phyloP scores from a whole-genome alignment of 2,329 filamentous ascomycete genomes.

The Fusarium sp. region DNA sequence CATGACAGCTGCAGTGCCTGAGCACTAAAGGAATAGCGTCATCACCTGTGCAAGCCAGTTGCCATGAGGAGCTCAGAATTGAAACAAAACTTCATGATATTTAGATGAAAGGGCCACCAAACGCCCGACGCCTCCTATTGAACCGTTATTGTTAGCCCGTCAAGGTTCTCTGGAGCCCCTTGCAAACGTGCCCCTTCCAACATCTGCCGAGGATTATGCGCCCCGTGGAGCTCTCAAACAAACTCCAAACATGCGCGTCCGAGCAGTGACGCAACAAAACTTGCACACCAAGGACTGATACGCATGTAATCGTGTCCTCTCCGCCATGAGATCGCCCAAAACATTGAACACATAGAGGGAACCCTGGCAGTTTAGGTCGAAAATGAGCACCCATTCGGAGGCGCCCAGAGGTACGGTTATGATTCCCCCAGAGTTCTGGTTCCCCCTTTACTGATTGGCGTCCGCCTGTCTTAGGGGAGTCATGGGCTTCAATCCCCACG shows the following conservation, averaged over 20 bases:
- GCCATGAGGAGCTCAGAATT: not conserved
- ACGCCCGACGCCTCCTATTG: not conserved
- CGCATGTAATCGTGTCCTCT: conserved; percentile 42
- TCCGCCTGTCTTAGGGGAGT: conserved; percentile 41
- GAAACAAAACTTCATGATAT: not conserved
- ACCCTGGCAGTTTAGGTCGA: conserved; percentile 19
- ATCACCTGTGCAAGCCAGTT: conserved; percentile 2
- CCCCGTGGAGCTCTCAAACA: conserved; percentile 21
- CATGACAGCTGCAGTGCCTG: conserved; percentile 34
- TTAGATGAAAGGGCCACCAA: not conserved
- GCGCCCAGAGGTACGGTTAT: conserved; percentile 34
- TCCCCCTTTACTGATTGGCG: conserved; percentile 36
- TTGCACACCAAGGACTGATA: conserved; percentile 21
- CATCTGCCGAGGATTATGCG: conserved; percentile 46
- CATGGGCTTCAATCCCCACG: conserved; percentile 65
- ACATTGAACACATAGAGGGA: conserved; percentile 32
- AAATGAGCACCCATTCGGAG: conserved; percentile 36
- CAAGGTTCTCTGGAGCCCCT: not conserved
- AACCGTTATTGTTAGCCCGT: conserved; percentile 1
- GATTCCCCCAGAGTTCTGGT: not conserved
- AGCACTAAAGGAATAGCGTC: conserved; percentile 34
- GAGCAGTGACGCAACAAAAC: conserved; percentile 42
- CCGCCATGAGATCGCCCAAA: conserved; percentile 39
- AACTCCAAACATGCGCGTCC: conserved; percentile 38
- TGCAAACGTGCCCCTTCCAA: conserved; percentile 29